Base-by-base conservation (phyloP, 1,284 basidiomycete species). In the Apiotrichum domesticum region DNA sequence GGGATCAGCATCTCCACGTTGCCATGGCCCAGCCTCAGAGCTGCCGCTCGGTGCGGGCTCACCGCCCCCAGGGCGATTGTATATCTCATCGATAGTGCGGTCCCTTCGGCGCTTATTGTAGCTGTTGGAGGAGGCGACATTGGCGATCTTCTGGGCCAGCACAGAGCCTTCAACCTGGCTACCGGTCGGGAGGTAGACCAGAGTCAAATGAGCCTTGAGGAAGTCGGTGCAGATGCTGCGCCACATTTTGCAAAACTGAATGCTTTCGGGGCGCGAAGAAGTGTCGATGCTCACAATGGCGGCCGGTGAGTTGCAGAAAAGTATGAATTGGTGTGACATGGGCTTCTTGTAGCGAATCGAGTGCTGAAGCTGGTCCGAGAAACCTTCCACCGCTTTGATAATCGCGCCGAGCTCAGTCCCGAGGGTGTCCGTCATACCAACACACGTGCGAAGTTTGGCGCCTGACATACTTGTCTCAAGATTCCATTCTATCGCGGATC, bases 281-380 rank as follows among this genome's bases (percentile, higher is more conserved):
- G 75, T 74, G 59, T 77, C 75, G 57, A 75, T 66, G 51, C 62
- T 66, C 44, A 73, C 62, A 34, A 77, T 72, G 10, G 75, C 75
- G 4, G 73, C 73, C 41, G 69, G 71, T 6, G 73, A 75, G 57
- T 71, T 70, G 54, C 62, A 67, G 50, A 77, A 77, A 35, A 77
- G 66, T 46, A 72, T 65, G 39, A 76, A 63, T 51, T 76, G 72
- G 52, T 71, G 69, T 3, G 66, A 64, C 41, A 73, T 66, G 7
- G 66, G 66, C 34, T 63, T 66, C 34, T 64, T 64, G 33, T 66
- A 54, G 46, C 70, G 69, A 57, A 72, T 68, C 2, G 67, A 65
- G 8, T 66, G 62, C 21, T 67, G 63, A 1, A 75, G 61, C 4
- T 67, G 61, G 43, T 74, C 72, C 3, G 66, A 57, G 56, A 74